Evolutionary conservation across 257 asterid species (phyloP), one percentile per base, ranked within the genome.

Genomic region (Striga asiatica): DNA sequence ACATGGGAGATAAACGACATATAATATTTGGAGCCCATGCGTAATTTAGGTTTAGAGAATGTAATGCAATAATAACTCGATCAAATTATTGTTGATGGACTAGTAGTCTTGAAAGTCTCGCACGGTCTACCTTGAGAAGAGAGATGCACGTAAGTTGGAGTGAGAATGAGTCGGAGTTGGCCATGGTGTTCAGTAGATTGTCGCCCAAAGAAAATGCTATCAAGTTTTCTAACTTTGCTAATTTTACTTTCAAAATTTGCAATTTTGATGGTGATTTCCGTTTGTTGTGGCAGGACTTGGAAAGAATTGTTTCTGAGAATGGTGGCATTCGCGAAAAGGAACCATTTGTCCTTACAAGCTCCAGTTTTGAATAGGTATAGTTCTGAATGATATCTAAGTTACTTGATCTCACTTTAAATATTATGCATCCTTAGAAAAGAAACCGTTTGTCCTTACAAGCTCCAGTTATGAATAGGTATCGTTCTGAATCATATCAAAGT

Each of bases 261-360:
- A 4, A 43, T 43, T 17, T 13, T 18, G 5, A 43, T 43, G 13
- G 50, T 19, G 3, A 24, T 54, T 7, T 48, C 50, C 49, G 47
- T 35, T 16, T 60, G 22, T 71, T 47, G 43, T 75, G 50, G 61
- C 82, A 91, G 98, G 95, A 84, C 66, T 68, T 91, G 39, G 89
- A 85, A 65, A 81, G 96, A 73, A 84, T 91, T 41, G 11, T 84
- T 42, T 72, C 76, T 48, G 78, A 77, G 39, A 87, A 78, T 64
- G 81, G 80, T 11, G 98, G 94, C 62, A 38, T 80, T 60, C 71
- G 68, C 46, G 98, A 84, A 56, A 77, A 76, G 61, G 98, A 87
- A 63, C 98, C 95, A 58, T 91, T 91, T 74, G 77, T 59, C 55
- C 92, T 91, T 54, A 69, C 82, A 23, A 73, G 62, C 56, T 25